A percentile compares a stretch with the other conserved stretches of the same genome.
Evolutionary conservation across 2,329 filamentous ascomycete genomes (phyloP).

Genomic region (Chrysoporthe austroafricana): DNA sequence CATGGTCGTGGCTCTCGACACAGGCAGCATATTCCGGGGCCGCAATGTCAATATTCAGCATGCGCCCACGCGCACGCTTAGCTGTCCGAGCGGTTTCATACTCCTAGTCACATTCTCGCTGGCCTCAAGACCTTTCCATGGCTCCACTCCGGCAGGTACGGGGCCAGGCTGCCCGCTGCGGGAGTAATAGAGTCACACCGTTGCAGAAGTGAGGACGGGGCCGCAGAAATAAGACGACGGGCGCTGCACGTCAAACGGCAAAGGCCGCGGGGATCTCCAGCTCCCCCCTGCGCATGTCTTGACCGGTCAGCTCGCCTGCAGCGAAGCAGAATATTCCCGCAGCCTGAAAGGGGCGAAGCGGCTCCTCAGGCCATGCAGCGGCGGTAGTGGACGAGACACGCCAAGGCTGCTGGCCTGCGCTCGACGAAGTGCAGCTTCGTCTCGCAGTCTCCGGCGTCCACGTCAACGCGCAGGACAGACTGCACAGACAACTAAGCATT

Average conservation of each 20-base stretch:
- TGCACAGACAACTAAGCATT: neutral
- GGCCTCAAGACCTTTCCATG: neutral
- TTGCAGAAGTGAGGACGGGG: too few species aligned
- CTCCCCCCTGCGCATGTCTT: neutral
- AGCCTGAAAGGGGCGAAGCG: too few species aligned
- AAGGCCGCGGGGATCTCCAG: neutral
- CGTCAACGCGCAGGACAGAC: constrained; percentile 13
- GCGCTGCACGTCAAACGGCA: neutral
- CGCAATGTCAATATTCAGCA: neutral
- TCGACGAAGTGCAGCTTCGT: neutral
- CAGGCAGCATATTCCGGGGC: neutral
- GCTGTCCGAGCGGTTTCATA: neutral
- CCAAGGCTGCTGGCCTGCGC: neutral
- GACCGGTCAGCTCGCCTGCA: neutral
- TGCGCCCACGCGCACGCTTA: neutral
- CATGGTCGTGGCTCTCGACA: neutral
- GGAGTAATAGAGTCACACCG: neutral
- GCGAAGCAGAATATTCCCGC: too few species aligned
- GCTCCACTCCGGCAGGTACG: neutral
- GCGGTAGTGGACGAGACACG: neutral
- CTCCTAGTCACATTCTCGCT: neutral
- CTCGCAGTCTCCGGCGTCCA: constrained; percentile 1
- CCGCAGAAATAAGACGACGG: neutral
- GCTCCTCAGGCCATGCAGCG: neutral
- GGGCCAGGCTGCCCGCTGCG: neutral